Conservation (phyloP, 2,329 filamentous ascomycete genomes). For the Penicillium freii region DNA sequence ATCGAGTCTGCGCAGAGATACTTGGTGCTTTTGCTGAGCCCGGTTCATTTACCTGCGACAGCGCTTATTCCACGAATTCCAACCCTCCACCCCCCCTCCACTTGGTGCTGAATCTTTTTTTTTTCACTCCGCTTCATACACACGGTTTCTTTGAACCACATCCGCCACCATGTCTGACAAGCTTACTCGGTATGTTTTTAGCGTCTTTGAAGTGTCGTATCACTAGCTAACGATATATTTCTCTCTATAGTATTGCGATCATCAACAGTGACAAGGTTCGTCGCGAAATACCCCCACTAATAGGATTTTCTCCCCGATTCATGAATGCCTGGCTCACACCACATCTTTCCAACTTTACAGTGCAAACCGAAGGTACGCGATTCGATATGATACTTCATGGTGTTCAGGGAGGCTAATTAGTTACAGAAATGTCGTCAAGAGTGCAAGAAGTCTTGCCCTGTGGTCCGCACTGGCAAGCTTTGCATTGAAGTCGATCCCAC, state of each 20-base stretch:
- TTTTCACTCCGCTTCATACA: conserved; percentile 11
- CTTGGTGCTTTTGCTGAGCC: conserved; percentile 22
- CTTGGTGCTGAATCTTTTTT: conserved; percentile 11
- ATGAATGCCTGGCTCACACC: conserved; percentile 40
- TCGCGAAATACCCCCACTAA: conserved; percentile 35
- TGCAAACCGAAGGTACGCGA: conserved; percentile 78
- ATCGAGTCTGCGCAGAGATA: conserved; percentile 23
- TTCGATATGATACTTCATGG: neutral
- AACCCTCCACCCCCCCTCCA: neutral
- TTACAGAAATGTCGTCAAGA: conserved; percentile 93
- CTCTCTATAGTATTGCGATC: conserved; percentile 79
- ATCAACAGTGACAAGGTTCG: conserved; percentile 95
- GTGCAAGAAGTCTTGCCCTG: conserved; percentile 98
- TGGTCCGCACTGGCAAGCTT: conserved; percentile 94
- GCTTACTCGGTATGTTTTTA: conserved; percentile 74
- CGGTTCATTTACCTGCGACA: conserved; percentile 10
- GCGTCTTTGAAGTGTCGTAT: neutral
- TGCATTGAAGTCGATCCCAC: conserved; percentile 89
- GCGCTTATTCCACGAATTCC: conserved; percentile 2
- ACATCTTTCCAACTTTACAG: conserved; percentile 48
- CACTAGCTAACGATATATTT: conserved; percentile 17
- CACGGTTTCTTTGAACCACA: conserved; percentile 23
- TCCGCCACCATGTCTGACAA: conserved; percentile 76
- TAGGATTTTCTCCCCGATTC: conserved; percentile 34
- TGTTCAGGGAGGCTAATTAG: conserved; percentile 22